Evolutionary conservation across 139 green algal genomes (phyloP), one percentile per base, ranked within the genome.

Genomic region (Mesostigma viride): DNA sequence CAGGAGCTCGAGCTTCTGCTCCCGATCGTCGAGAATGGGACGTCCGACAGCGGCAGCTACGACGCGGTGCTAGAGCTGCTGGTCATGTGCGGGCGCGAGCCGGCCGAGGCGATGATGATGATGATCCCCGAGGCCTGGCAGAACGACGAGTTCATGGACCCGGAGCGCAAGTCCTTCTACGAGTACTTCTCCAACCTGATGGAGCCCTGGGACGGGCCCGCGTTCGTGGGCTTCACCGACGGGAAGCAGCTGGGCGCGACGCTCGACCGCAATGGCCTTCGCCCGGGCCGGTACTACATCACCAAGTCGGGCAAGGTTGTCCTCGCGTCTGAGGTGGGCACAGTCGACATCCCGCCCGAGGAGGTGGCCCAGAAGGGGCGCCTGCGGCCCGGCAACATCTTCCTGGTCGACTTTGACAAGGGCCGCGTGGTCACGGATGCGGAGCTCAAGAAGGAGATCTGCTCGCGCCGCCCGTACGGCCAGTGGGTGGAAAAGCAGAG

Each of bases 121-220:
- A 86, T 97, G 61, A 95, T 97, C 72, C 91, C 91, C 1, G 91
- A 97, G 80, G 91, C 91, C 17, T 96, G 90, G 90, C 74, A 83
- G 65, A 83, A 83, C 53, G 76, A 82, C 40, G 11, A n/a, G 28
- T 36, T 65, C 62, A 83, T 83, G 76, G 65, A 74, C 40, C 27
- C 32, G 73, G 83, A 86, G 26, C 88, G 89, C 70, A 85, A 83
- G 32, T 85, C 87, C 63, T 95, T 96, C 58, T 97, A 97, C 85
- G 77, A 85, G 60, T 97, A 89, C 74, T 75, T 89, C 71, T 86
- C 72, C n/a, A 80, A 87, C 27, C 81, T 96, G 58, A 95, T 96
- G 89, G 91, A 97, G 86, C 91, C 91, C 1, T 97, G 91, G 91
- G 91, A 97, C 67, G 91, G 91, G 36, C 91, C 91, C 33, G 91